A percentile compares a stretch with the other conserved stretches of the same genome.
phyloP scores from a whole-genome alignment of 1,284 basidiomycete genomes.

The Erythrobasidium hasegawianum region DNA sequence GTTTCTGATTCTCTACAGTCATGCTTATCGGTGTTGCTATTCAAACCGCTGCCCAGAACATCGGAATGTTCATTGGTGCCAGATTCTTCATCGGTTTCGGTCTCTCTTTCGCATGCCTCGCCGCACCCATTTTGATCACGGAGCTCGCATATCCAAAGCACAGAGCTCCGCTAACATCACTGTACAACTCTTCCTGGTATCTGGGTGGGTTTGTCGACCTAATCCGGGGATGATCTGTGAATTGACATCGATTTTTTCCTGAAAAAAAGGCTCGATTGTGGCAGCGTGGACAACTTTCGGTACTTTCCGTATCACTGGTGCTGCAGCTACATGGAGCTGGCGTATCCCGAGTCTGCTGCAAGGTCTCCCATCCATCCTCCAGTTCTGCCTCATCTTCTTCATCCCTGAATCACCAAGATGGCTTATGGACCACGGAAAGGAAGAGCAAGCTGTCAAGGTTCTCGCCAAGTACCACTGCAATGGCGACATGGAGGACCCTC shows the following conservation, averaged over 20 bases:
- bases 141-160: constrained; percentile 73
- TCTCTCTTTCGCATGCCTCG: constrained; percentile 61
- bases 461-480: constrained; percentile 45
- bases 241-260: too few species aligned
- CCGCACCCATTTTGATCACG: constrained; percentile 69
- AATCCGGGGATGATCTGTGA: too few species aligned
- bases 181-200: constrained; percentile 61
- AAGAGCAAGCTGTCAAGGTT: constrained; percentile 44
- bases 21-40: constrained; percentile 60
- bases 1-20: constrained; percentile 52
- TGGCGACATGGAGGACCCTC: constrained; percentile 55
- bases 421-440: constrained; percentile 44
- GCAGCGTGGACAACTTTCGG: constrained; percentile 73
- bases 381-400: constrained; percentile 45
- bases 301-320: constrained; percentile 58
- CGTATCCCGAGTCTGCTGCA: constrained; percentile 67
- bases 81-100: constrained; percentile 73
- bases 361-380: constrained; percentile 52
- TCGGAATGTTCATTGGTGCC: constrained; percentile 68
- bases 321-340: constrained; percentile 61
- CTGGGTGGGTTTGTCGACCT: too few species aligned
- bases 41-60: constrained; percentile 61
- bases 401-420: constrained; percentile 48
- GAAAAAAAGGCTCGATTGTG: too few species aligned
- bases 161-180: constrained; percentile 65